These are phyloP conservation scores for Dactylellina sp. DNA, from an alignment of 2,329 filamentous ascomycete species.

Conservation along the genomic window DNA sequence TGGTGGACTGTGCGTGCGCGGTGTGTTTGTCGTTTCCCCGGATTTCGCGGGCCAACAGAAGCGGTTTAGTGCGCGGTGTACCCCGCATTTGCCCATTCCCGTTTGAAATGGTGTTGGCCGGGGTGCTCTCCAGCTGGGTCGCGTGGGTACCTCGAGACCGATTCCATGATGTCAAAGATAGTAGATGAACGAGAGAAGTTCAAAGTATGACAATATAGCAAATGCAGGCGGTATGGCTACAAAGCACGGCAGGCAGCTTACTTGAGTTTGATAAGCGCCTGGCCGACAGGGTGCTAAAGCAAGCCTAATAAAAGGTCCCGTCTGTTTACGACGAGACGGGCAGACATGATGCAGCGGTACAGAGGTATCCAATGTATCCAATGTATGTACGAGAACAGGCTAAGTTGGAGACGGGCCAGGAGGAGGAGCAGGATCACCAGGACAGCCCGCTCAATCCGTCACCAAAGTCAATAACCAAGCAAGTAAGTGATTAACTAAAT, in stretches of 20 bases:
- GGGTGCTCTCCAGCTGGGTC: conserved; percentile 26
- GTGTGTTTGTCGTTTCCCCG: conserved; percentile 48
- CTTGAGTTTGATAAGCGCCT: no score
- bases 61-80: conserved; percentile 35
- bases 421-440: conserved; percentile 27
- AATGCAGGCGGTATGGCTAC: no score
- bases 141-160: conserved; percentile 31
- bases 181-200: not conserved
- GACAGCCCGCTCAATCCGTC: conserved; percentile 40
- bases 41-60: conserved; percentile 36
- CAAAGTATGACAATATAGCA: not conserved
- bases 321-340: no score
- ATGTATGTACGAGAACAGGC: not conserved
- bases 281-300: no score
- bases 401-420: conserved; percentile 1
- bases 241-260: no score
- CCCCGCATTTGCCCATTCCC: conserved; percentile 55
- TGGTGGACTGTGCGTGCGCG: no score
- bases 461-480: not conserved
- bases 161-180: not conserved
- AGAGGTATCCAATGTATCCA: no score
- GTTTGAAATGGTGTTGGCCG: conserved; percentile 46
- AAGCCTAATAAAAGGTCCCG: no score
- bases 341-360: no score
- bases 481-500: not conserved